Percentiles rank a stretch among this genome's conserved stretches.
These are phyloP conservation scores for Marasmius sp. DNA, from an alignment of 1,284 basidiomycete genomes.

Conservation along the genomic window DNA sequence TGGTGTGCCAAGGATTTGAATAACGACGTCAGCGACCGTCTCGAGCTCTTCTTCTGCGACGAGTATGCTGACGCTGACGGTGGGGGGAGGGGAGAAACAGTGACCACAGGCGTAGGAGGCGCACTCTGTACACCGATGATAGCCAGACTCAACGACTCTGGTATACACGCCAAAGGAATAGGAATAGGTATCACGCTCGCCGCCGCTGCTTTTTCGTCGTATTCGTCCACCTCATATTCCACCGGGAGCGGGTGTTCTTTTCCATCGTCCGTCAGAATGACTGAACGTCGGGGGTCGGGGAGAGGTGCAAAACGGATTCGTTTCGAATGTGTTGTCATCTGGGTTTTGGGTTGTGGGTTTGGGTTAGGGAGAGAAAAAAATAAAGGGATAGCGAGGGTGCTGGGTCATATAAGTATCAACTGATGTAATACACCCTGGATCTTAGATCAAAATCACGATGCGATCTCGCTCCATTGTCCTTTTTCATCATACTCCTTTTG, in stretches of 20 bases:
- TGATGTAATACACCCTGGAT: too few relatives aligned
- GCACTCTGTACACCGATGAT: not conserved
- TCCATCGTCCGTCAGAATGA: conserved; percentile 41
- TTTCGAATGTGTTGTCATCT: not conserved
- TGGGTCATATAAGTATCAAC: too few relatives aligned
- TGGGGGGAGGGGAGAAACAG: not conserved
- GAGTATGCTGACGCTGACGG: not conserved
- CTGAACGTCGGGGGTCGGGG: conserved; percentile 64
- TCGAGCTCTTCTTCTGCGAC: not conserved
- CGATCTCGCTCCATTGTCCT: too few relatives aligned
- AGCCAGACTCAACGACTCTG: not conserved
- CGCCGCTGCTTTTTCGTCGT: conserved; percentile 13
- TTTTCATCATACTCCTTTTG: too few relatives aligned
- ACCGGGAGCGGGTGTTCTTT: conserved; percentile 36
- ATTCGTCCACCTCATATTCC: conserved; percentile 9
- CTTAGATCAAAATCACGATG: too few relatives aligned
- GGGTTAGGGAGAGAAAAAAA: too few relatives aligned
- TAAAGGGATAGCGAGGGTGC: too few relatives aligned
- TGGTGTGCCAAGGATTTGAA: conserved; percentile 29
- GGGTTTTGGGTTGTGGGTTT: too few relatives aligned
- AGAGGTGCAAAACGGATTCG: conserved; percentile 74
- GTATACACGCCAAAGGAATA: not conserved
- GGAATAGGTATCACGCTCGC: conserved; percentile 24
- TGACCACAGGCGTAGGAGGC: conserved; percentile 16
- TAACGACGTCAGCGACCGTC: not conserved